Base-by-base conservation (phyloP, 306 rosid species). In the Sophora flavescens region DNA sequence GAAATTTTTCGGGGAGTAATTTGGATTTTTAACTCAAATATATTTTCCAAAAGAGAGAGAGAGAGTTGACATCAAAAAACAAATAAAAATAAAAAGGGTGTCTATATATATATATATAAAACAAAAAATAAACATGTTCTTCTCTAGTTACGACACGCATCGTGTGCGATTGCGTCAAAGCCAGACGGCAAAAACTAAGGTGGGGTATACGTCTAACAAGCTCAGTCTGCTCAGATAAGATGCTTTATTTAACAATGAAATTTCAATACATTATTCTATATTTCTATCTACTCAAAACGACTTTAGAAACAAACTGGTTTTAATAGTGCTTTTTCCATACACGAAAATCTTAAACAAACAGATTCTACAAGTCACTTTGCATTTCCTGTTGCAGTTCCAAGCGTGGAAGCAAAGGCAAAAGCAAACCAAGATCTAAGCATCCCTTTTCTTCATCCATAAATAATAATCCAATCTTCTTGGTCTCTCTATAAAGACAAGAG, bases 401-500 rank as follows among this genome's bases (percentile, higher is more conserved):
- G 35, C 83, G 83, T 79, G 68, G 78, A 79, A 72, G 83, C 74
- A 42, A 79, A 52, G 68, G 6, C 67, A 64, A 22, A 13, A 8
- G 53, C 45, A 18, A 22, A 33, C 63, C 28, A n/a, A 18, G 18
- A 48, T 50, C 8, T 35, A 11, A 2, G 28, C 28, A 18, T 28
- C 65, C 63, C 13, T 35, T 75, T 17, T 7, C 78, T 74, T 74
- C 78, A 44, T 59, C 36, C 11, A 8, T 44, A 11, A 42, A 14
- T 10, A 5, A 5, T 48, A 63, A 12, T 39, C 28, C 14, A 66
- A 48, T 73, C 45, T 16, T 70, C 9, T 1, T 42, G 11, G 22
- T 22, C 11, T 0, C 14, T 41, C 57, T 77, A 68, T 58, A 77
- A 77, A 42, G 22, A 67, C 5, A 10, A 26, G 4, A 41, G 3